Evolutionary conservation across 2,329 filamentous ascomycete species (phyloP), one percentile per base, ranked within the genome.

Genomic region (Fusarium sp.): DNA sequence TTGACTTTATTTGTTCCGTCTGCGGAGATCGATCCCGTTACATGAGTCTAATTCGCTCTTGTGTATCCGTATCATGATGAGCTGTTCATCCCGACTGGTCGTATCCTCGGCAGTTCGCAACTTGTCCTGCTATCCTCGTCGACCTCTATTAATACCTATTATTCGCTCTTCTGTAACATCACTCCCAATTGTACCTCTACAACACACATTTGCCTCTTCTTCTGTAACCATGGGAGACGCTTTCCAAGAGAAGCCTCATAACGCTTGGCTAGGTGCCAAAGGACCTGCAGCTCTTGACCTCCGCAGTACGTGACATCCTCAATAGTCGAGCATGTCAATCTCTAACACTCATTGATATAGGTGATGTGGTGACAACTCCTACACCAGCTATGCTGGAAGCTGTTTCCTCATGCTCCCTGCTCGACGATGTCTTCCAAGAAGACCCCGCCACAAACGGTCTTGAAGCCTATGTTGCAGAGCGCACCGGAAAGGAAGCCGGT

Each of bases 361-460:
- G 85, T 66, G 85, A 87, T 74, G 82, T 82, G 24, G 82, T 85
- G 79, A 97, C 93, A 6, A 92, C 90, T 3, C 93, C 93, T 1
- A 96, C 92, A 0, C 78, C 88, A 2, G 88, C 91, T 6, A 98
- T 97, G 94, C 89, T 98, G 37, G 83, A 87, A 43, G 93, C 94
- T 18, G 92, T 98, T 69, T 84, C 89, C 71, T 84, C 88, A 50
- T 92, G 90, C 68, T 91, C 92, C 1, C 87, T 97, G 31, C 84
- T 92, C 20, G 94, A 98, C 79, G 94, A 97, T 78, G 93, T 97
- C 71, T 93, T 92, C 77, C 82, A 85, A 67, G 93, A 97, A 80
- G 94, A 97, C 74, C 84, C 88, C 2, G 93, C 91, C 1, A 98
- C 95, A 2, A 89, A 86, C 50, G 85, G 87, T 24, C 88, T 98